Percentiles rank a stretch among this genome's conserved stretches.
Conservation (phyloP, 2,329 filamentous ascomycete genomes). For the Trichophyton rubrum region DNA sequence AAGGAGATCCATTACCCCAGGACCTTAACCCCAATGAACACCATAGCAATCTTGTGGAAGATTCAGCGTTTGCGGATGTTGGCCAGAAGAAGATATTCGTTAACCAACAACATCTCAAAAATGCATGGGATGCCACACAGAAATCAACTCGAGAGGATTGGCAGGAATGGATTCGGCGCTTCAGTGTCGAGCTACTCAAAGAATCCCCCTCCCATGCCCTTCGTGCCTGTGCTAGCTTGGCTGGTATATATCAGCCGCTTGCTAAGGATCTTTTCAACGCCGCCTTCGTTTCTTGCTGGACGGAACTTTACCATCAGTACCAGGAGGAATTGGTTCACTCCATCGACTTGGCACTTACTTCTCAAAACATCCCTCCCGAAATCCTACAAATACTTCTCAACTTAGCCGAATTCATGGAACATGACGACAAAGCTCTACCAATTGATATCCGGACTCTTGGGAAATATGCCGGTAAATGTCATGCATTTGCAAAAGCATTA, state of each 20-base stretch:
- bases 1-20: slow-evolving; percentile 87
- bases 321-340: slow-evolving; percentile 93
- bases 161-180: slow-evolving; percentile 96
- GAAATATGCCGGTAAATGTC: slow-evolving; percentile 88
- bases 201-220: slow-evolving; percentile 95
- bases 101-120: slow-evolving; percentile 93
- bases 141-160: slow-evolving; percentile 98
- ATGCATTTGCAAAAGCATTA: slow-evolving; percentile 93
- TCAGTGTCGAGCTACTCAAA: slow-evolving; percentile 86
- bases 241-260: slow-evolving; percentile 79
- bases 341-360: slow-evolving; percentile 90
- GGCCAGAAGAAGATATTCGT: slow-evolving; percentile 89
- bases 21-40: slow-evolving; percentile 78
- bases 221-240: slow-evolving; percentile 80
- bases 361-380: slow-evolving; percentile 89
- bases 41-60: slow-evolving; percentile 66
- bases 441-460: slow-evolving; percentile 94
- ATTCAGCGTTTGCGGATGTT: slow-evolving; percentile 69
- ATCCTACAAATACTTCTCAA: slow-evolving; percentile 89
- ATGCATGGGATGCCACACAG: slow-evolving; percentile 91
- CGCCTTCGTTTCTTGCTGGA: slow-evolving; percentile 98
- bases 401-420: slow-evolving; percentile 98
- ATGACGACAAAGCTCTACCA: slow-evolving; percentile 93
- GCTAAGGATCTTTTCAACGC: slow-evolving; percentile 95
- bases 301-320: slow-evolving; percentile 89